phyloP scores from a whole-genome alignment of 2,329 filamentous ascomycete species.

The Microsporum ferrugineum region DNA sequence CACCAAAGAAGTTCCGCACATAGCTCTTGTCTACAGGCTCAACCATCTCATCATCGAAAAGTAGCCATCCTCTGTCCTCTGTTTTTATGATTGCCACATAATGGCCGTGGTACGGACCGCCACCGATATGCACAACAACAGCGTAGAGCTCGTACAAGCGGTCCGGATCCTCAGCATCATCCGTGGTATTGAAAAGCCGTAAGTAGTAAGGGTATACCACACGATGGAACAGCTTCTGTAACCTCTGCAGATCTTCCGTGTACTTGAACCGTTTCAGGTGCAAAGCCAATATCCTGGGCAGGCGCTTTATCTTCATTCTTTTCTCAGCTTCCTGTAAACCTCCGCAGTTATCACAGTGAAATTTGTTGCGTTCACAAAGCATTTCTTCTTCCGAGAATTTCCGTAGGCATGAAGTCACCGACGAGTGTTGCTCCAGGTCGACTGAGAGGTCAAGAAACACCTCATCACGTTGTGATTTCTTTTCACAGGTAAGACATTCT shows the following conservation, averaged over 20 bases:
- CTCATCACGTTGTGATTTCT: slow-evolving; percentile 86
- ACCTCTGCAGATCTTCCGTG: slow-evolving; percentile 81
- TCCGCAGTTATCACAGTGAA: slow-evolving; percentile 94
- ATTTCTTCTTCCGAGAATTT: slow-evolving; percentile 98
- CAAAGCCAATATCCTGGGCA: slow-evolving; percentile 81
- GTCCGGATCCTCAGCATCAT: slow-evolving; percentile 87
- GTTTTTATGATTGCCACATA: slow-evolving; percentile 98
- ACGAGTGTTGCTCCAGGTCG: slow-evolving; percentile 87
- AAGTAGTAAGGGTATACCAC: slow-evolving; percentile 96
- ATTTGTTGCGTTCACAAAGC: slow-evolving; percentile 97
- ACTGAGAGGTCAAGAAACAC: slow-evolving; percentile 93
- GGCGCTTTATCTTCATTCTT: slow-evolving; percentile 94
- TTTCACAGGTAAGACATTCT: slow-evolving; percentile 91
- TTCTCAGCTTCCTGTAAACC: slow-evolving; percentile 96
- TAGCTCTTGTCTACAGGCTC: slow-evolving; percentile 96
- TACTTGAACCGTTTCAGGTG: slow-evolving; percentile 98
- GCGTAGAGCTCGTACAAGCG: slow-evolving; percentile 92
- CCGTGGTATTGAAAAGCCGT: slow-evolving; percentile 92
- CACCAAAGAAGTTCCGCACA: slow-evolving; percentile 93
- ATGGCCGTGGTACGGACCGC: slow-evolving; percentile 92
- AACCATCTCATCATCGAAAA: slow-evolving; percentile 98
- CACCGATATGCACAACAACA: slow-evolving; percentile 92
- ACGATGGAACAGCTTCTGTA: slow-evolving; percentile 93
- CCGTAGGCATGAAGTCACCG: slow-evolving; percentile 84
- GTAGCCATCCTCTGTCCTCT: slow-evolving; percentile 83